Evolutionary conservation across 1,139 yeast genomes (phyloP).

Genomic region (Yamadazyma dushanensis): DNA sequence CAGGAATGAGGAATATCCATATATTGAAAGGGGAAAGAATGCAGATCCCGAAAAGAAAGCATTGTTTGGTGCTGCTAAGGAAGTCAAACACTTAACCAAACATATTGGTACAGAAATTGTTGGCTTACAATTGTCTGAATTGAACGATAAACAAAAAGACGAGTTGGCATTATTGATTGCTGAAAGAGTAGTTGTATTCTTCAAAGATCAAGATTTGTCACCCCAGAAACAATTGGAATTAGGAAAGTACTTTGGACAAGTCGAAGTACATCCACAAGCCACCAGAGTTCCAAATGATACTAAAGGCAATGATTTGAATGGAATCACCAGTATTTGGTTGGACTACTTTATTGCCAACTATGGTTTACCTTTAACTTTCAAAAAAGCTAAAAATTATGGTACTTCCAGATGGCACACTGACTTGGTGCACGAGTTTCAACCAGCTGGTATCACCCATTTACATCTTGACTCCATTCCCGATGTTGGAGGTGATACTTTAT

Average conservation of each 20-base stretch:
- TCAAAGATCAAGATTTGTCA: constrained; percentile 43
- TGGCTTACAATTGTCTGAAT: constrained; percentile 51
- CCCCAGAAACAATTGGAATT: constrained; percentile 47
- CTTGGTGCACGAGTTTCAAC: constrained; percentile 37
- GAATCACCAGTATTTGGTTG: constrained; percentile 56
- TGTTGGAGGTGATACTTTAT: constrained; percentile 38
- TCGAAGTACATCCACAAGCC: constrained; percentile 44
- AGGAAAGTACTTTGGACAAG: constrained; percentile 45
- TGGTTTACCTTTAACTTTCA: constrained; percentile 27
- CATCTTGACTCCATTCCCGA: constrained; percentile 36
- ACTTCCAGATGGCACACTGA: constrained; percentile 41
- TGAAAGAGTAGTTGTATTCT: constrained; percentile 45
- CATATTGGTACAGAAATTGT: constrained; percentile 56
- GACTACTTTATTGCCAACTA: constrained; percentile 32
- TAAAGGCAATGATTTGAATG: constrained; percentile 25
- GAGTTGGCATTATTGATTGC: constrained; percentile 47
- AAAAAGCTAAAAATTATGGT: constrained; percentile 26
- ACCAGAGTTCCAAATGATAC: constrained; percentile 29
- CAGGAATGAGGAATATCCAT: constrained; percentile 41
- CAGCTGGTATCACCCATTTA: constrained; percentile 40
- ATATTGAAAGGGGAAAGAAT: constrained; percentile 45
- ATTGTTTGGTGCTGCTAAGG: constrained; percentile 50
- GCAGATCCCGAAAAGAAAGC: constrained; percentile 58
- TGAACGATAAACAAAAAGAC: constrained; percentile 51
- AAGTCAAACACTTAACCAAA: constrained; percentile 47